Percentiles rank a stretch among this genome's conserved stretches.
Evolutionary conservation across 208 protist species (phyloP).

Genomic region (Acanthamoeba healyi): DNA sequence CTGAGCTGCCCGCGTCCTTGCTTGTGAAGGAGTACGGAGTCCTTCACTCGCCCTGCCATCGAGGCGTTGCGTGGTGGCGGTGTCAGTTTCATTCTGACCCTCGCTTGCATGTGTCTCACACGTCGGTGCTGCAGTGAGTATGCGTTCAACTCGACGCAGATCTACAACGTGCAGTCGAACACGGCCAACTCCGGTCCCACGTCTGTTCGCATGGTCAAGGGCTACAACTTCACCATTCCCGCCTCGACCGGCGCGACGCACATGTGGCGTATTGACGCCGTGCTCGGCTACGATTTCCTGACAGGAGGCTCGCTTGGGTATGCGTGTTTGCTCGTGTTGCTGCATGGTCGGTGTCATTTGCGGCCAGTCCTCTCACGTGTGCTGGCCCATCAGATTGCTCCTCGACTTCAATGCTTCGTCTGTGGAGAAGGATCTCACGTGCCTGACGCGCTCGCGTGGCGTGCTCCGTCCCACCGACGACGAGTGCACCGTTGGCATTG

Average conservation of each 20-base stretch:
- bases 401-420: constrained; percentile 40
- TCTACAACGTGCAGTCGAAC: constrained; percentile 39
- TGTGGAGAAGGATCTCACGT: constrained; percentile 48
- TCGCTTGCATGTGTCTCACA: too few relatives aligned
- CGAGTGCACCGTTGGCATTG: constrained; percentile 35
- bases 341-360: not conserved
- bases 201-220: constrained; percentile 34
- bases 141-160: not conserved
- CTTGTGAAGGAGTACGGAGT: constrained; percentile 31
- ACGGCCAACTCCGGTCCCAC: not conserved
- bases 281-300: constrained; percentile 67
- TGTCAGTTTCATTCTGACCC: not conserved
- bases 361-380: not conserved
- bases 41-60: not conserved
- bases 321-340: too few relatives aligned
- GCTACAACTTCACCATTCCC: constrained; percentile 21
- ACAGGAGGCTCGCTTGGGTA: constrained; percentile 56
- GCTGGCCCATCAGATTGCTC: not conserved
- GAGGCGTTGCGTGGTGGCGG: not conserved
- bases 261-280: constrained; percentile 47
- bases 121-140: not conserved
- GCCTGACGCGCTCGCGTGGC: not conserved
- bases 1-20: constrained; percentile 24
- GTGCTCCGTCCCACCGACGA: not conserved
- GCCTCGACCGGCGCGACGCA: not conserved